phyloP scores from a whole-genome alignment of 441 rosid species.

The Isatis lusitanica region DNA sequence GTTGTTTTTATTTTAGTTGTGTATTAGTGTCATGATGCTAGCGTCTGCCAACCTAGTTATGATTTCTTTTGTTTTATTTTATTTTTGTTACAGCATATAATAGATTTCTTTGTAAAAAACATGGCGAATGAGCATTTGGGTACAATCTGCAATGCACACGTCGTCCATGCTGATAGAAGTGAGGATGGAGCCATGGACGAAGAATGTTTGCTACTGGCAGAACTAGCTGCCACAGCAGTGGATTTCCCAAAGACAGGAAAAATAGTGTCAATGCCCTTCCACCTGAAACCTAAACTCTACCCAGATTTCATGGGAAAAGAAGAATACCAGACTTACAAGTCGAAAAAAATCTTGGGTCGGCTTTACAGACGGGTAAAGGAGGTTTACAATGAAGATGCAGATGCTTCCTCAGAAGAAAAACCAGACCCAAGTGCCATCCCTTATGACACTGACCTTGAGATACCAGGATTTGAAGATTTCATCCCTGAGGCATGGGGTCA shows the following conservation, averaged over 20 bases:
- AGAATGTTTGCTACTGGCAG: conserved; percentile 67
- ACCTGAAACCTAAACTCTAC: conserved; percentile 71
- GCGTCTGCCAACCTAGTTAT: neutral
- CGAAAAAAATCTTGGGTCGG: conserved; percentile 73
- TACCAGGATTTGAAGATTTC: conserved; percentile 57
- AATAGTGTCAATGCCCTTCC: conserved; percentile 63
- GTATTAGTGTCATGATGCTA: conserved; percentile 9
- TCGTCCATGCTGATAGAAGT: conserved; percentile 83
- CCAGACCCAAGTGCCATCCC: conserved; percentile 46
- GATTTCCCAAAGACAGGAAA: conserved; percentile 93
- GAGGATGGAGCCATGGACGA: conserved; percentile 71
- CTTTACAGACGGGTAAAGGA: conserved; percentile 67
- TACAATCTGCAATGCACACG: conserved; percentile 80
- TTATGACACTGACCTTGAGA: conserved; percentile 65
- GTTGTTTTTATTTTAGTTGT: neutral
- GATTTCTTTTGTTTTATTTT: neutral
- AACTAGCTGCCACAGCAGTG: conserved; percentile 90
- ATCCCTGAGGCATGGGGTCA: conserved; percentile 73
- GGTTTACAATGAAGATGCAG: conserved; percentile 51
- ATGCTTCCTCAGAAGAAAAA: conserved; percentile 44
- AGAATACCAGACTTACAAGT: conserved; percentile 64
- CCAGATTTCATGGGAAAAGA: conserved; percentile 94
- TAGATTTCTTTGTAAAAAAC: conserved; percentile 70
- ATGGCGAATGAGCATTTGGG: conserved; percentile 78
- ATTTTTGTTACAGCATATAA: conserved; percentile 60